phyloP scores from a whole-genome alignment of 495 filamentous ascomycete species.

The Amniculicola lignicola region DNA sequence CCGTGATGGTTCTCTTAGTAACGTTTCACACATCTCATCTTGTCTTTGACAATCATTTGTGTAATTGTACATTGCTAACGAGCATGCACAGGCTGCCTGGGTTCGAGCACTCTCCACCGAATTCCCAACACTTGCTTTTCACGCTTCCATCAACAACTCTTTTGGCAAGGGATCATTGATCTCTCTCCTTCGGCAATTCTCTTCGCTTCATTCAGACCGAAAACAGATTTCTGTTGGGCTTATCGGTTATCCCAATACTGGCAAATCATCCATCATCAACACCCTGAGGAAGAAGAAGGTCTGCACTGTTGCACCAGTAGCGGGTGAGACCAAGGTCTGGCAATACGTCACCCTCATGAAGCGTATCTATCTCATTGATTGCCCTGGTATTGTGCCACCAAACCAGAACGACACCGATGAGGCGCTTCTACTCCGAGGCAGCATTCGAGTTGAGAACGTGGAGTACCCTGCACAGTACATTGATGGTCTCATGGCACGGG shows the following conservation, averaged over 20 bases:
- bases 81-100: slow-evolving; percentile 86
- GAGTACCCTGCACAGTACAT: slow-evolving; percentile 95
- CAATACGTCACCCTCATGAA: slow-evolving; percentile 98
- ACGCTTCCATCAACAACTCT: slow-evolving; percentile 86
- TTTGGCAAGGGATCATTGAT: slow-evolving; percentile 47
- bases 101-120: slow-evolving; percentile 76
- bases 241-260: slow-evolving; percentile 47
- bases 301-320: slow-evolving; percentile 90
- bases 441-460: slow-evolving; percentile 91
- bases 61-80: not conserved
- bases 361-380: slow-evolving; percentile 94
- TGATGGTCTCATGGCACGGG: slow-evolving; percentile 70
- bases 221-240: slow-evolving; percentile 63
- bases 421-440: slow-evolving; percentile 88
- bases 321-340: slow-evolving; percentile 92
- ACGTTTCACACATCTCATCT: slow-evolving; percentile 82
- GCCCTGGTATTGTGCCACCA: slow-evolving; percentile 91
- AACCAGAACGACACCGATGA: slow-evolving; percentile 73
- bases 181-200: slow-evolving; percentile 70
- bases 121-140: slow-evolving; percentile 89
- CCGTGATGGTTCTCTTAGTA: slow-evolving; percentile 94
- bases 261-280: slow-evolving; percentile 46
- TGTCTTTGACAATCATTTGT: not conserved
- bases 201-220: slow-evolving; percentile 79
- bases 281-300: slow-evolving; percentile 77